A percentile compares a stretch with the other conserved stretches of the same genome.
Conservation (phyloP, 192 early-diverging fungal genomes). For the Geranomyces variabilis region DNA sequence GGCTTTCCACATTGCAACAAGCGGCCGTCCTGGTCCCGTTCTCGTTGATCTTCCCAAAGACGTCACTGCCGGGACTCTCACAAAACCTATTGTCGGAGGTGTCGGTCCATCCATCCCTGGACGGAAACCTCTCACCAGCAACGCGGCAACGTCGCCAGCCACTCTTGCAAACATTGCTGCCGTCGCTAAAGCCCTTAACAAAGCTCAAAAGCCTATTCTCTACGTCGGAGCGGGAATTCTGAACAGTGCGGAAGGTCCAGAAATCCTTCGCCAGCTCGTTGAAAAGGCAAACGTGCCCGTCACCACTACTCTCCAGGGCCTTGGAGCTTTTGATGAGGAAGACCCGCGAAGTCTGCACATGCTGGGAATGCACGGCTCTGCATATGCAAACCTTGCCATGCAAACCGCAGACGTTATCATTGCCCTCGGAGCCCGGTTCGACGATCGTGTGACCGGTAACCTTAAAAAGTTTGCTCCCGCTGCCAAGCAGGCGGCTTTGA, state of each 20-base stretch:
- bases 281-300: constrained; percentile 92
- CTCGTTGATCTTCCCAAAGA: constrained; percentile 98
- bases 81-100: constrained; percentile 71
- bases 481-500: constrained; percentile 83
- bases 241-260: constrained; percentile 78
- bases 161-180: constrained; percentile 64
- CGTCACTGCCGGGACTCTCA: constrained; percentile 88
- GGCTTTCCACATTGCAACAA: constrained; percentile 95
- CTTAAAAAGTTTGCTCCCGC: constrained; percentile 91
- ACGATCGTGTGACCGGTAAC: constrained; percentile 96
- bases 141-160: constrained; percentile 47
- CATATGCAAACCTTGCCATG: constrained; percentile 98
- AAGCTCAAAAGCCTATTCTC: constrained; percentile 88
- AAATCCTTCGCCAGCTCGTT: constrained; percentile 79
- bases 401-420: constrained; percentile 95
- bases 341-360: constrained; percentile 92
- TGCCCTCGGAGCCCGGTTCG: constrained; percentile 95
- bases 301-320: constrained; percentile 92
- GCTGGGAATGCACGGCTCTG: constrained; percentile 99
- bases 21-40: constrained; percentile 94
- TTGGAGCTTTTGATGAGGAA: constrained; percentile 92
- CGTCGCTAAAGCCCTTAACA: constrained; percentile 84
- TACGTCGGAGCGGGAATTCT: constrained; percentile 95
- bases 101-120: constrained; percentile 71
- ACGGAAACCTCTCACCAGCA: constrained; percentile 52